Percentiles rank a stretch among this genome's conserved stretches.
Evolutionary conservation across 257 asterid genomes (phyloP).

Genomic region (Fraxinus pennsylvanica): DNA sequence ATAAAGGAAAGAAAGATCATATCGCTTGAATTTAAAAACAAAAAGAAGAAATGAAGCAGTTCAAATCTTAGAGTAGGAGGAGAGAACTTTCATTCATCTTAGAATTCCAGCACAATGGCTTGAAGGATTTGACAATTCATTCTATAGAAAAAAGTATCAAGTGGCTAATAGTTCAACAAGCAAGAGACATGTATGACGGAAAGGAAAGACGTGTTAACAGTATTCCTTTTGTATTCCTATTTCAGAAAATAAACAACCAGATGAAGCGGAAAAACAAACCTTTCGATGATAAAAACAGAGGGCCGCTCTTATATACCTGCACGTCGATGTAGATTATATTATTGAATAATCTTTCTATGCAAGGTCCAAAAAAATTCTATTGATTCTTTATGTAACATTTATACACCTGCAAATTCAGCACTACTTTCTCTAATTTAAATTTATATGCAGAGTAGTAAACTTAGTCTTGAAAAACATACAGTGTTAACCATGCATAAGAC

Average conservation of each 20-base stretch:
- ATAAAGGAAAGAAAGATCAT: neutral
- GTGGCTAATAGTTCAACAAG: neutral
- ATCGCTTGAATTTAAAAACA: neutral
- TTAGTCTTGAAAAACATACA: neutral
- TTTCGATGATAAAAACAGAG: conserved; percentile 89
- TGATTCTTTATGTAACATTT: neutral
- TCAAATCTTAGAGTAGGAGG: neutral
- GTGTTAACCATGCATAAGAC: conserved; percentile 4
- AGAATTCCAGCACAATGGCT: neutral
- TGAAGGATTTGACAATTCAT: neutral
- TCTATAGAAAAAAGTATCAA: neutral
- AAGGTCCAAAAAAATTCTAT: neutral
- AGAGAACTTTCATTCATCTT: neutral
- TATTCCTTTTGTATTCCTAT: neutral
- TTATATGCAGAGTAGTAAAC: neutral
- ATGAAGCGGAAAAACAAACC: conserved; percentile 52
- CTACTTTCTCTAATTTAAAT: neutral
- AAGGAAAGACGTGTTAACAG: conserved; percentile 6
- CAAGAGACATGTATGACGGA: neutral
- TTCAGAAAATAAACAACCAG: conserved; percentile 16
- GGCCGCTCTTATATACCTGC: conserved; percentile 97
- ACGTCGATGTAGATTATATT: conserved; percentile 27
- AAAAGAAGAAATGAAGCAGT: neutral
- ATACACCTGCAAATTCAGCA: neutral
- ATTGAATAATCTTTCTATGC: conserved; percentile 16